phyloP scores from a whole-genome alignment of 805 yeast genomes.

The Candida endomychidarum region DNA sequence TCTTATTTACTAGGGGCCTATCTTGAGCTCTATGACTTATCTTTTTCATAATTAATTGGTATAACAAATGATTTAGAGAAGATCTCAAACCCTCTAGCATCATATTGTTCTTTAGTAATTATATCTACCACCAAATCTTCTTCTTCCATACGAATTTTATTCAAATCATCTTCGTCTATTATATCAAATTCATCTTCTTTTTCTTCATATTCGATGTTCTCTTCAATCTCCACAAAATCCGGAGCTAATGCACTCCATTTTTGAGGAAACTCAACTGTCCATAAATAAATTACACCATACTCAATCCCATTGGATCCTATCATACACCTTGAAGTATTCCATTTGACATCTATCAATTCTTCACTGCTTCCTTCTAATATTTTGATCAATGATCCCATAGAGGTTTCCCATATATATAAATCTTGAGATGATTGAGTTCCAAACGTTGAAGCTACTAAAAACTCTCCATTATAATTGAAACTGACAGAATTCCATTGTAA shows the following conservation, averaged over 20 bases:
- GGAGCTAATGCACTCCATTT: slow-evolving; percentile 97
- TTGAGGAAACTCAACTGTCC: slow-evolving; percentile 83
- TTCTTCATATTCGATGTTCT: slow-evolving; percentile 84
- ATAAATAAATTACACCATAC: slow-evolving; percentile 74
- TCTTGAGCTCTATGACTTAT: not conserved
- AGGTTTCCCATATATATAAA: slow-evolving; percentile 89
- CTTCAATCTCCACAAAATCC: slow-evolving; percentile 92
- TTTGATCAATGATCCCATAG: slow-evolving; percentile 82
- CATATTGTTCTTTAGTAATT: slow-evolving; percentile 57
- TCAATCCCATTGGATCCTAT: slow-evolving; percentile 86
- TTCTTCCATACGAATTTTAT: slow-evolving; percentile 60
- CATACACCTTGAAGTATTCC: slow-evolving; percentile 75
- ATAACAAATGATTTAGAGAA: slow-evolving; percentile 56
- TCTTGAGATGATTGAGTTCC: slow-evolving; percentile 78
- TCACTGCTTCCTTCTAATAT: slow-evolving; percentile 90
- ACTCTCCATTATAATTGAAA: slow-evolving; percentile 74
- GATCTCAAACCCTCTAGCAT: slow-evolving; percentile 70
- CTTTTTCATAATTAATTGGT: slow-evolving; percentile 37
- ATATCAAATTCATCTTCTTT: slow-evolving; percentile 90
- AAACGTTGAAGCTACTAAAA: slow-evolving; percentile 82
- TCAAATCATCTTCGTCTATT: slow-evolving; percentile 63
- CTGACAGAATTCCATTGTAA: slow-evolving; percentile 85
- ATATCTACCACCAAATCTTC: slow-evolving; percentile 68
- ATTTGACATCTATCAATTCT: slow-evolving; percentile 80
- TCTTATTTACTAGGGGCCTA: too few species aligned